Evolutionary conservation across 257 asterid species (phyloP).

Genomic region (Capsicum chinense): DNA sequence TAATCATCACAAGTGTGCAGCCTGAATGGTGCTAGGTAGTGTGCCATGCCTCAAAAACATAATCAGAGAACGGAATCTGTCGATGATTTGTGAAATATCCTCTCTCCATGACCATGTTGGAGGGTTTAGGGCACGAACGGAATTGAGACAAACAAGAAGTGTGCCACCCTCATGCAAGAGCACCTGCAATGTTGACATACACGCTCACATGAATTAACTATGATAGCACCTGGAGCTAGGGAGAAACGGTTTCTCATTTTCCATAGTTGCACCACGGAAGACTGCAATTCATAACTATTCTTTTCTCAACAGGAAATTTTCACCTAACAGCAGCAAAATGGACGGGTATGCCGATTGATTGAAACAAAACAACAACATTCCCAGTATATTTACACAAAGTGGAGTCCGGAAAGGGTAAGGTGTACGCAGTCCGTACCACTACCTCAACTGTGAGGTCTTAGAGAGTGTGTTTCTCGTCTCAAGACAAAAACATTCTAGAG

Average conservation of each 20-base stretch:
- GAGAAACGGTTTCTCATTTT: background rate
- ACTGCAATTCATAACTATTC: background rate
- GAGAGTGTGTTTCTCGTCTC: no score
- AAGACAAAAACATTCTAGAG: no score
- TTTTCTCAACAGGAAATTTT: background rate
- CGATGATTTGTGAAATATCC: slow-evolving; percentile 48
- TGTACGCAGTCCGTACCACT: no score
- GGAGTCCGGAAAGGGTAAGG: no score
- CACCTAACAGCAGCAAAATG: background rate
- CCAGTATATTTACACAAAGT: background rate
- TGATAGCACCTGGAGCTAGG: background rate
- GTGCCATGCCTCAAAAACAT: slow-evolving; percentile 30
- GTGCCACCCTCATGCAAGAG: slow-evolving; percentile 98
- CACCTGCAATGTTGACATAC: slow-evolving; percentile 57
- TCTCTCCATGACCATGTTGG: slow-evolving; percentile 87
- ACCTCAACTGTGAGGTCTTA: no score
- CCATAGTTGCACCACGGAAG: background rate
- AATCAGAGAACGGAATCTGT: slow-evolving; percentile 44
- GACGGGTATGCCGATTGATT: no score
- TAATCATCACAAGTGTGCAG: slow-evolving; percentile 46
- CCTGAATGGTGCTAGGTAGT: slow-evolving; percentile 43
- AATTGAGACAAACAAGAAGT: slow-evolving; percentile 85
- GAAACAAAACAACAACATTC: no score
- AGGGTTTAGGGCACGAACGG: slow-evolving; percentile 81
- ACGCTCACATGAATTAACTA: background rate